Evolutionary conservation across 495 filamentous ascomycete genomes (phyloP), one percentile per base, ranked within the genome.

Genomic region (Penicillium manginii): DNA sequence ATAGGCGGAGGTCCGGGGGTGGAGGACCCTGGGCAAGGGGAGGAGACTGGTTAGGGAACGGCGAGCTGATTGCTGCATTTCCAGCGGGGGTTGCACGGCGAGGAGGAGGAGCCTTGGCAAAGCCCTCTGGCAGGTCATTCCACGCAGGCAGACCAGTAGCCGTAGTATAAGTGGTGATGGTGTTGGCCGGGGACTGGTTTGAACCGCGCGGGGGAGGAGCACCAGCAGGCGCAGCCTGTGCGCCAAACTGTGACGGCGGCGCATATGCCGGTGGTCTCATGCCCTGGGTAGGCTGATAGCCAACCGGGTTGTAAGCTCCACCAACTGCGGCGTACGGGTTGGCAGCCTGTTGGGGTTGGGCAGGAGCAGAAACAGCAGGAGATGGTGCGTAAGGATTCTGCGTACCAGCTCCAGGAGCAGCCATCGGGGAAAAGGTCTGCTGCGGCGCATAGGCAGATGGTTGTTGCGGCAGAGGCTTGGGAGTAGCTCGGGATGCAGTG

Each of bases 121-220:
- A 83, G 55, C 72, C 90, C 62, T 96, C 86, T 1, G 94, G 94
- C 55, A 93, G 86, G 73, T 99, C 94, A 63, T 99, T 99, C 94
- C 94, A 99, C 52, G 88, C 88, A 33, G 85, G 84, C 42, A 85
- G 83, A 57, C 89, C 86, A 57, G 84, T 85, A 58, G 83, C 82
- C 57, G 85, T 89, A 17, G 89, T 82, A 52, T 92, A 91, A 12
- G 90, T 88, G 14, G 74, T 73, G 31, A 78, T 59, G 18, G 73
- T 77, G 53, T 60, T 68, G 12, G 86, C 83, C 26, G 87, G 84
- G 22, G 89, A 89, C 32, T 84, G 76, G 55, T 79, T 78, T 39
- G 77, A 74, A 19, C 75, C 78, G 23, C 85, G 82, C 40, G 83
- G 87, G 57, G 84, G 86, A 33, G 87, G 82, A 46, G 86, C 73